Evolutionary conservation across 2,329 filamentous ascomycete genomes (phyloP).

Genomic region (Paraconiothyrium brasiliense): DNA sequence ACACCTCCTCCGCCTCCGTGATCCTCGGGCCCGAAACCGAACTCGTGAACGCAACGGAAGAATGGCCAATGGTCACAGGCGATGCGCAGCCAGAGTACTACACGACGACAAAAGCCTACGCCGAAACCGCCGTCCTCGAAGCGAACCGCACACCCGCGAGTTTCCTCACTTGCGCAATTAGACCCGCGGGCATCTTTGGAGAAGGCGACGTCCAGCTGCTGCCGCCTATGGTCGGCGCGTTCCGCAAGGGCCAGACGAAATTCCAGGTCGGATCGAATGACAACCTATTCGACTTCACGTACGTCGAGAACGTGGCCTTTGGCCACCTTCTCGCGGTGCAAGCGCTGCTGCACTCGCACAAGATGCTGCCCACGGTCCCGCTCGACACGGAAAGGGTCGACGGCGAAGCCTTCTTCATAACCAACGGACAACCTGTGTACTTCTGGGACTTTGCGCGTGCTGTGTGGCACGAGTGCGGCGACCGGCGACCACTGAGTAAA

Average conservation of each 20-base stretch:
- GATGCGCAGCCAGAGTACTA: slow-evolving; percentile 61
- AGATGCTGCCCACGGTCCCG: slow-evolving; percentile 48
- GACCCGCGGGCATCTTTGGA: slow-evolving; percentile 62
- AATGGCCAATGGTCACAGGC: slow-evolving; percentile 57
- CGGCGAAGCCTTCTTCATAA: slow-evolving; percentile 62
- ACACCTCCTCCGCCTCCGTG: slow-evolving; percentile 62
- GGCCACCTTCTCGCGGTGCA: slow-evolving; percentile 61
- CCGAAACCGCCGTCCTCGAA: slow-evolving; percentile 58
- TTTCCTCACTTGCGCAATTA: slow-evolving; percentile 61
- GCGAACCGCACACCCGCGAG: slow-evolving; percentile 57
- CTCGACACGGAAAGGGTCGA: slow-evolving; percentile 58
- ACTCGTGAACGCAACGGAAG: slow-evolving; percentile 61
- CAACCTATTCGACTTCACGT: slow-evolving; percentile 65
- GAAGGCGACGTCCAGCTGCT: slow-evolving; percentile 59
- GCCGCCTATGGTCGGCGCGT: slow-evolving; percentile 56
- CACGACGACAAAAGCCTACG: slow-evolving; percentile 61
- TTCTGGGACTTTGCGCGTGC: slow-evolving; percentile 62
- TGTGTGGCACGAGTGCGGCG: slow-evolving; percentile 57
- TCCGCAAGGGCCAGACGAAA: slow-evolving; percentile 58
- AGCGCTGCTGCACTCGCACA: slow-evolving; percentile 58
- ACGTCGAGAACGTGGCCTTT: slow-evolving; percentile 62
- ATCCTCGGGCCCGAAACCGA: slow-evolving; percentile 56
- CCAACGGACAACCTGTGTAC: slow-evolving; percentile 60
- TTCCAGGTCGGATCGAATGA: slow-evolving; percentile 62
- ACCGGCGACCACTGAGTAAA: slow-evolving; percentile 45